Evolutionary conservation across 1,284 basidiomycete species (phyloP).

Genomic region (Apiotrichum veenhuisii): DNA sequence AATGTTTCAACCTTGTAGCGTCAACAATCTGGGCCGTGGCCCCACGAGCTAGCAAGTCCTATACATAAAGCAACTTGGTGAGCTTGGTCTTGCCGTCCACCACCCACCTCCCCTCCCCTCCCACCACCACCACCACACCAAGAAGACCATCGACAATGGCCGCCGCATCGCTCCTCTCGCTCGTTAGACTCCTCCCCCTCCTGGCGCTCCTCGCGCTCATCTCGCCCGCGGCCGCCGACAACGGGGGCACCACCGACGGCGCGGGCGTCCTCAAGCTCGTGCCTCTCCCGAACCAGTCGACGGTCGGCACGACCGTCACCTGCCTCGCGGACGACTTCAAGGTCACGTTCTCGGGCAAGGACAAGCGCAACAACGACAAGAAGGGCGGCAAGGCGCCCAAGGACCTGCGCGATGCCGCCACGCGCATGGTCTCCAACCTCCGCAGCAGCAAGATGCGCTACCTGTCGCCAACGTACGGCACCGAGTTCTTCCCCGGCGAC

Average conservation of each 20-base stretch:
- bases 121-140: too few species aligned
- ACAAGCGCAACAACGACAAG: too few species aligned
- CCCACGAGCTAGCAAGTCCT: too few species aligned
- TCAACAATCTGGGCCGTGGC: too few species aligned
- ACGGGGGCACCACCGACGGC: not conserved
- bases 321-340: conserved; percentile 54
- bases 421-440: conserved; percentile 43
- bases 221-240: not conserved
- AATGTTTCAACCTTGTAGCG: too few species aligned
- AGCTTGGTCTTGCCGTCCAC: not conserved
- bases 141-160: too few species aligned
- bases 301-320: conserved; percentile 56
- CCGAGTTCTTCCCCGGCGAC: conserved; percentile 20
- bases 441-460: conserved; percentile 8
- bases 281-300: conserved; percentile 53
- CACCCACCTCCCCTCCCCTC: not conserved
- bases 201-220: not conserved
- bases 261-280: conserved; percentile 4
- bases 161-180: not conserved
- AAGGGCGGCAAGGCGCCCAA: conserved; percentile 48
- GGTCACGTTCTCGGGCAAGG: conserved; percentile 46
- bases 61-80: too few species aligned
- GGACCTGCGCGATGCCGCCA: conserved; percentile 55
- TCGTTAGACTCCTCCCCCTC: not conserved
- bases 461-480: conserved; percentile 20